phyloP scores from a whole-genome alignment of 345 rosid genomes.

The Anacardium occidentale region DNA sequence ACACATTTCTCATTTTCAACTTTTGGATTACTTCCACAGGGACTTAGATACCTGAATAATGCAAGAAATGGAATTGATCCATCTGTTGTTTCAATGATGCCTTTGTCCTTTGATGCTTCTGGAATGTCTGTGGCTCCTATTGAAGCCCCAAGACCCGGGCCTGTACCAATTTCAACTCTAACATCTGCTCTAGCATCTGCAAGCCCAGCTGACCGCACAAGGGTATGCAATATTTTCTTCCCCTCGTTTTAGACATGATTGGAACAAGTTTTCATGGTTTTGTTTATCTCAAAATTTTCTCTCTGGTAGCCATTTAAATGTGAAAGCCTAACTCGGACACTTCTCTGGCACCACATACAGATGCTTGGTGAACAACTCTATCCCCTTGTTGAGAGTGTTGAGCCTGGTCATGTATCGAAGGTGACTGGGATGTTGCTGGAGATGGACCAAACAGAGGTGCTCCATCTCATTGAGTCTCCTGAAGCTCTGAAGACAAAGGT shows the following conservation, averaged over 20 bases:
- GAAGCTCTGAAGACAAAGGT: slow-evolving; percentile 70
- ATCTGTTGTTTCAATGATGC: slow-evolving; percentile 37
- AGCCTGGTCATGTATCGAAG: slow-evolving; percentile 54
- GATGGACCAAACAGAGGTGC: slow-evolving; percentile 77
- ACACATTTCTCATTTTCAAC: slow-evolving; percentile 21
- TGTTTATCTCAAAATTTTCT: no score
- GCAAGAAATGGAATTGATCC: slow-evolving; percentile 39
- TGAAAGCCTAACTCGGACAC: not conserved
- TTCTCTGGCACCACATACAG: slow-evolving; percentile 24
- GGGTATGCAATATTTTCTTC: slow-evolving; percentile 23
- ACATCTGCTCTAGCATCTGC: slow-evolving; percentile 58
- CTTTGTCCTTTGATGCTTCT: slow-evolving; percentile 44
- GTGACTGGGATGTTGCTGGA: slow-evolving; percentile 81
- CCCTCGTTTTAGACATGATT: not conserved
- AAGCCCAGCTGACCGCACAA: slow-evolving; percentile 33
- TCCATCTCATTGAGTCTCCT: slow-evolving; percentile 67
- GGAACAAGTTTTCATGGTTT: not conserved
- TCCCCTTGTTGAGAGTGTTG: slow-evolving; percentile 60
- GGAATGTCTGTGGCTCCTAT: slow-evolving; percentile 30
- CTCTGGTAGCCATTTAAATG: no score
- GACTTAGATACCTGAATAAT: slow-evolving; percentile 47
- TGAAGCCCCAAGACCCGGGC: slow-evolving; percentile 28
- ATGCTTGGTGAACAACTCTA: slow-evolving; percentile 74
- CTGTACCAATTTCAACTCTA: slow-evolving; percentile 45
- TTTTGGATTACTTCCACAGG: slow-evolving; percentile 38